Evolutionary conservation across 176 grass and related monocot species (phyloP).

Genomic region (Urochloa ruziziensis): DNA sequence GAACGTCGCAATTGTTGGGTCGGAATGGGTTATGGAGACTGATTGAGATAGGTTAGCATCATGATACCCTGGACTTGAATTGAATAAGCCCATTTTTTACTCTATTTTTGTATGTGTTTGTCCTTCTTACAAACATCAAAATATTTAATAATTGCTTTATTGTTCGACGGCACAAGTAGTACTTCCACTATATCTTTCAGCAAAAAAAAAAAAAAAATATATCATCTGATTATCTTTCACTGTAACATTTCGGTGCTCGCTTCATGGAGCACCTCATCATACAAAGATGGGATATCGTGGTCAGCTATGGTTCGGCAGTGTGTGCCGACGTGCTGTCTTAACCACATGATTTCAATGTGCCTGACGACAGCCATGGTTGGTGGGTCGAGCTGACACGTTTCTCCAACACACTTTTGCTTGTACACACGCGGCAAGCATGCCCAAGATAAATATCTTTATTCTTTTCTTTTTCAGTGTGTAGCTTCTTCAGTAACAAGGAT

Average conservation of each 20-base stretch:
- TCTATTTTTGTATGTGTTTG: neutral
- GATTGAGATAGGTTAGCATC: neutral
- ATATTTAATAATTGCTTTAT: neutral
- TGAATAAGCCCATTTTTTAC: neutral
- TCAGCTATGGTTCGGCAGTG: neutral
- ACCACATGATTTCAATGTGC: neutral
- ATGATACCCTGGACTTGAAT: neutral
- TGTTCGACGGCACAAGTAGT: neutral
- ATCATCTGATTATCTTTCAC: neutral
- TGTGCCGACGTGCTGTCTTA: constrained; percentile 18
- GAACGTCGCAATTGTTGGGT: neutral
- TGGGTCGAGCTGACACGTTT: neutral
- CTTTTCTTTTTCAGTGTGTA: neutral
- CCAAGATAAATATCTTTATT: neutral
- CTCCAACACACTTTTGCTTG: neutral
- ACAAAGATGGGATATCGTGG: neutral
- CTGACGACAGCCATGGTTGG: neutral
- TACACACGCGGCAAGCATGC: constrained; percentile 14
- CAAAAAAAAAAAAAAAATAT: neutral
- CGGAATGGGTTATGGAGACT: neutral
- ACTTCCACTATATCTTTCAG: too few species aligned
- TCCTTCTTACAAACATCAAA: neutral
- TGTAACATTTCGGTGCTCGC: too few species aligned
- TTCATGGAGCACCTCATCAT: neutral
- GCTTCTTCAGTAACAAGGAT: neutral